Conservation (phyloP, 495 filamentous ascomycete species). For the Hapsidospora chrysogenum region DNA sequence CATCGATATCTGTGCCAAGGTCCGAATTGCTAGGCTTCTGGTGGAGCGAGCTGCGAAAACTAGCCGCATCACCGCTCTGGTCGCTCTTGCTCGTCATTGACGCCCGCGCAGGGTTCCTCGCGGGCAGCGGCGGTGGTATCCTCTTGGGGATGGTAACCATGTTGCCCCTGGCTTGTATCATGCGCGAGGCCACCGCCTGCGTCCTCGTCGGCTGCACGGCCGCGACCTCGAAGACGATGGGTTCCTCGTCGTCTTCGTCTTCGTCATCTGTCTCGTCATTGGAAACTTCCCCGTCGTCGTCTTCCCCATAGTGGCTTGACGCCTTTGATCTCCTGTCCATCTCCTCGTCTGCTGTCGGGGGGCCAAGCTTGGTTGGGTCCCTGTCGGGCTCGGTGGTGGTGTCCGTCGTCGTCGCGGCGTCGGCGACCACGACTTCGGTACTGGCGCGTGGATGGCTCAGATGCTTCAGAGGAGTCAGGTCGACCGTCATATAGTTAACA, state of each 20-base stretch:
- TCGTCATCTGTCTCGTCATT: constrained; percentile 24
- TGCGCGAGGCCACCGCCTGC: constrained; percentile 31
- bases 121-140: constrained; percentile 45
- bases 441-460: not conserved
- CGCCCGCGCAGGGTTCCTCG: constrained; percentile 36
- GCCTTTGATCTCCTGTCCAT: constrained; percentile 21
- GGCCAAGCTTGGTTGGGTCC: not conserved
- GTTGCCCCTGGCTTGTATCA: constrained; percentile 34
- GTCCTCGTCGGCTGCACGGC: constrained; percentile 28
- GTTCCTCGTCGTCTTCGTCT: constrained; percentile 30
- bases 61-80: constrained; percentile 13
- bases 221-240: constrained; percentile 34
- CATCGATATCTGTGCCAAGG: not conserved
- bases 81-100: constrained; percentile 20
- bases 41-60: constrained; percentile 12
- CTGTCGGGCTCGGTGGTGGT: constrained; percentile 10
- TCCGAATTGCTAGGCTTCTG: constrained; percentile 9
- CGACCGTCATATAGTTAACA: constrained; percentile 3
- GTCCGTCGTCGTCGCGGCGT: constrained; percentile 7
- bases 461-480: constrained; percentile 3
- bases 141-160: constrained; percentile 61
- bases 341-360: constrained; percentile 7
- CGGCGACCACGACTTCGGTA: constrained; percentile 9
- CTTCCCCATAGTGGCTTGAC: constrained; percentile 12
- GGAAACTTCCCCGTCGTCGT: constrained; percentile 12